phyloP scores from a whole-genome alignment of 140 eudicot species.

The Anethum foeniculum region DNA sequence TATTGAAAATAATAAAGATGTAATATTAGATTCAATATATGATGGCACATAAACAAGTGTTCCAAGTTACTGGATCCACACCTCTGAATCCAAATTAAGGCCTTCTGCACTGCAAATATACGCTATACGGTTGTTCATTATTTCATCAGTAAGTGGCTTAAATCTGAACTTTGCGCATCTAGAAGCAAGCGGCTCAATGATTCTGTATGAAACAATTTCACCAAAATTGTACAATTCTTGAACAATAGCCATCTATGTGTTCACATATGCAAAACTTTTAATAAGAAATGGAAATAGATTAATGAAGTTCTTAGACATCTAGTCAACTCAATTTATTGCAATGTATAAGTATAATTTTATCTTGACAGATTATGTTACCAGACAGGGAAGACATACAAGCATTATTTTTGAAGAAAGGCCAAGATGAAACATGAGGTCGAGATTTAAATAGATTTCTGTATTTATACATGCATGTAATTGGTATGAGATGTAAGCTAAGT shows the following conservation, averaged over 20 bases:
- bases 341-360: not conserved
- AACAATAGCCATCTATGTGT: not conserved
- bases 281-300: not conserved
- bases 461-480: not conserved
- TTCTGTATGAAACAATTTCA: slow-evolving; percentile 33
- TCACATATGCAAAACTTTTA: not conserved
- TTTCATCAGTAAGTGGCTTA: slow-evolving; percentile 85
- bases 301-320: not conserved
- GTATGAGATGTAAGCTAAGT: not conserved
- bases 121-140: slow-evolving; percentile 65
- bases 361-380: not conserved
- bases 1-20: slow-evolving; percentile 11
- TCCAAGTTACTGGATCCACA: slow-evolving; percentile 8
- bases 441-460: not conserved
- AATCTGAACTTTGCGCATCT: slow-evolving; percentile 98
- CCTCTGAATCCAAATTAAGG: slow-evolving; percentile 80
- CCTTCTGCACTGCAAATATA: slow-evolving; percentile 86
- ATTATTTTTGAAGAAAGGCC: not conserved
- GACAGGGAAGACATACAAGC: not conserved
- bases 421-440: not conserved
- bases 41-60: not conserved
- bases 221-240: not conserved
- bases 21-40: not conserved
- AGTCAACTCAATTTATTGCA: not conserved
- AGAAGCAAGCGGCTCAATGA: slow-evolving; percentile 97